Evolutionary conservation across 257 asterid genomes (phyloP), one percentile per base, ranked within the genome.

Genomic region (Solanum lycopersicoides): DNA sequence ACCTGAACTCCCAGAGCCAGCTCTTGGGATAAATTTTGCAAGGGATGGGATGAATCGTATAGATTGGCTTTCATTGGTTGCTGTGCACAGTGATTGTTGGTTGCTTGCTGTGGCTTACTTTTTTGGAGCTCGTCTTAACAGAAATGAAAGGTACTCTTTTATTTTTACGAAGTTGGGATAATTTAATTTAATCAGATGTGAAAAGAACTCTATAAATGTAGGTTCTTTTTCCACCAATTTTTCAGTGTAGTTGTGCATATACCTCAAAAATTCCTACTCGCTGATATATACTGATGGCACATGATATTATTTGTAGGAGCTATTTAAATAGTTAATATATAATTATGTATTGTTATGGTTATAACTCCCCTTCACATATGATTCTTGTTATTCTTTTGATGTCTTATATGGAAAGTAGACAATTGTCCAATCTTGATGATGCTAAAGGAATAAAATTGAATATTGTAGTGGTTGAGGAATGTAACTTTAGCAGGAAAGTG

Each of bases 21-120:
- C 98, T 23, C 95, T 95, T 65, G 98, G 98, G 80, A 94, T 95
- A 91, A 95, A 95, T 88, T 95, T 95, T 90, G 98, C 98, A 74
- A 92, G 98, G 92, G 98, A 95, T 91, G 98, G 98, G 74, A 96
- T 96, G 98, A 92, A 92, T 73, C 47, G 47, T 20, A 73, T 44
- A 73, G 80, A 73, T 35, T 73, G 80, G 80, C 80, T 73, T 73
- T 73, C 80, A 35, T 10, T 73, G 47, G 80, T 73, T 35, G 80
- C 80, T 73, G 80, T 73, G 47, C 80, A 96, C 88, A 94, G 98
- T 87, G 98, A 96, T 90, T 94, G 97, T 90, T 95, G 98, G 98
- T 91, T 96, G 95, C 97, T 96, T 65, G 92, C 98, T 71, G 98
- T 96, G 87, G 95, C 98, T 50, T 95, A 93, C 89, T 95, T 93